Percentiles rank a stretch among this genome's conserved stretches.
phyloP scores from a whole-genome alignment of 1,139 yeast genomes.

The Taiozyma sp. region DNA sequence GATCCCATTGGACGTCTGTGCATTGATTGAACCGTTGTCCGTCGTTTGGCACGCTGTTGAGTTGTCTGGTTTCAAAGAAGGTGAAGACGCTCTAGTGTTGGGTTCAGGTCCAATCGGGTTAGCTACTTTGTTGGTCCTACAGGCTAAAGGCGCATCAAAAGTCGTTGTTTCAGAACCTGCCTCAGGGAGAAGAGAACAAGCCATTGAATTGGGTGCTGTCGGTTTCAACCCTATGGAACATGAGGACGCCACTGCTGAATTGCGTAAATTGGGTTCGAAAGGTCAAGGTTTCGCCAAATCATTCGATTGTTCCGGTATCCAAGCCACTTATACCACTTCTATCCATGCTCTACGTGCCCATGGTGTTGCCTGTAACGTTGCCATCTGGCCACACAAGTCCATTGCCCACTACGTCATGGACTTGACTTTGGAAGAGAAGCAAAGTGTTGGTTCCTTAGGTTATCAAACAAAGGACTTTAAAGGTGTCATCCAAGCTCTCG shows the following conservation, averaged over 20 bases:
- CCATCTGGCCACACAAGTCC: constrained; percentile 50
- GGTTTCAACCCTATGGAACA: constrained; percentile 41
- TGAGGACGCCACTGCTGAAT: constrained; percentile 30
- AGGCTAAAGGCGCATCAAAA: constrained; percentile 47
- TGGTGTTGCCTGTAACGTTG: constrained; percentile 60
- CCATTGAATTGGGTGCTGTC: constrained; percentile 43
- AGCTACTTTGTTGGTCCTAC: constrained; percentile 48
- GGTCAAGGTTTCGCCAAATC: constrained; percentile 52
- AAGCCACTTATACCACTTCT: constrained; percentile 46
- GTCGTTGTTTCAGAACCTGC: constrained; percentile 63
- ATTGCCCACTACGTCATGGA: constrained; percentile 46
- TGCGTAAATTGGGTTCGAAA: constrained; percentile 37
- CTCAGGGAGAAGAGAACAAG: constrained; percentile 44
- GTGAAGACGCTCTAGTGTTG: constrained; percentile 45
- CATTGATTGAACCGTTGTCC: constrained; percentile 49
- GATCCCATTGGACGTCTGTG: constrained; percentile 48
- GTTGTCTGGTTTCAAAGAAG: constrained; percentile 37
- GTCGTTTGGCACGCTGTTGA: constrained; percentile 58
- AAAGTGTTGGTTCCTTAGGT: constrained; percentile 46
- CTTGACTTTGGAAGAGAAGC: constrained; percentile 39
- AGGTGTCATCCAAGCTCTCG: constrained; percentile 43
- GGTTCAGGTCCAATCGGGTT: constrained; percentile 66
- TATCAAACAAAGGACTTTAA: constrained; percentile 43
- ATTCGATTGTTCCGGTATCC: constrained; percentile 60
- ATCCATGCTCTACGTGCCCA: constrained; percentile 48